Evolutionary conservation across 805 yeast genomes (phyloP), one percentile per base, ranked within the genome.

Genomic region (Tetrapisispora nanseiensis): DNA sequence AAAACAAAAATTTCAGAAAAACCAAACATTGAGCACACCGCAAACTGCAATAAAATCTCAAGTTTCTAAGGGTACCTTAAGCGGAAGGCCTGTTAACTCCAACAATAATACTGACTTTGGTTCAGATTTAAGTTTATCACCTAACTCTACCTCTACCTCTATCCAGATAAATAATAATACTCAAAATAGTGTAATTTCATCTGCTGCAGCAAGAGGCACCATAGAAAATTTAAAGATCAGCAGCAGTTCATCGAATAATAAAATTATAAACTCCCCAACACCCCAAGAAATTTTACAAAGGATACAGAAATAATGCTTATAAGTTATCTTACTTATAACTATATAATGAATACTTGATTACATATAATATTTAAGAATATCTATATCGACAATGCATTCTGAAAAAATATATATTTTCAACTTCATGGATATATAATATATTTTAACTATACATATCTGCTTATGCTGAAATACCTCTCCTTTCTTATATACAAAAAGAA

Each of bases 231-330:
- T 10, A 6, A 29, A 21, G 20, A 6, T 23, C 4, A 20, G n/a
- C 15, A 21, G 35, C 24, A 6, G 15, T 7, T 39, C 41, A 13
- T 26, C 41, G 8, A 12, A 9, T 12, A 23, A 20, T 21, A 31
- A 40, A 3, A 54, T 54, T 43, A 48, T 54, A 10, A 48, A 46
- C 28, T 57, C 65, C 22, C 64, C 66, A 3, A 57, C 65, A 2
- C 61, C 63, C 10, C 59, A 49, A 41, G 68, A 62, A 41, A 57
- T 58, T 37, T 49, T 57, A 22, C 64, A 59, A 45, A 49, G 59
- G 21, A 49, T 53, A 26, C 68, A 64, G 45, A 63, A 56, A 36
- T 65, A 59, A 39, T 29, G 16, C 16, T 29, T 29, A 19, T 19
- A 29, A n/a, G n/a, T n/a, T n/a, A n/a, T n/a, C n/a, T n/a, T n/a